phyloP scores from a whole-genome alignment of 176 grass and related monocot genomes.

The Aegilops tauschii region DNA sequence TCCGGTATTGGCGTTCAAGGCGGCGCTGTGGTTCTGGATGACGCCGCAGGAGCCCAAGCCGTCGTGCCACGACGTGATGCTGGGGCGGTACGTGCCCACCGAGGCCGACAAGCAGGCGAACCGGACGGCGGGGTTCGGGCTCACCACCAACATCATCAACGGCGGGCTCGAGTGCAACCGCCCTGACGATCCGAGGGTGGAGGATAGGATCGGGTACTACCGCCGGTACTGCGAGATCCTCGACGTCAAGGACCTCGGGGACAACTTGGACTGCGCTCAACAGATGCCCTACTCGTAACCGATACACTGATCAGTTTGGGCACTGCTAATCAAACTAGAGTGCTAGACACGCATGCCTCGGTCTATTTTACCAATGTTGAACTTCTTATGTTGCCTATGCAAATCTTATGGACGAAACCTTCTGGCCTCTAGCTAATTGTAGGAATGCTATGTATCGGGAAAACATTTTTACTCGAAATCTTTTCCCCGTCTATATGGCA shows the following conservation, averaged over 20 bases:
- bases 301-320: not conserved
- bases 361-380: not conserved
- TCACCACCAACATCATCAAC: constrained; percentile 86
- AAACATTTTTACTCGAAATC: too few species aligned
- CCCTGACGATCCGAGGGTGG: not conserved
- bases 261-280: constrained; percentile 62
- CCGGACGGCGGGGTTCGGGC: constrained; percentile 56
- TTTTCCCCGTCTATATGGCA: too few species aligned
- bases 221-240: constrained; percentile 41
- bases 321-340: too few species aligned
- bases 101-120: constrained; percentile 31
- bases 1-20: constrained; percentile 46
- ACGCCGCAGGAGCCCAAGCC: constrained; percentile 63
- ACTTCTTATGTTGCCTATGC: not conserved
- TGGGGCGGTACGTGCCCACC: constrained; percentile 40
- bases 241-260: constrained; percentile 31
- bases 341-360: not conserved
- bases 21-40: constrained; percentile 91
- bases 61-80: constrained; percentile 83
- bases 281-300: constrained; percentile 48
- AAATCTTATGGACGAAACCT: not conserved
- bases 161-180: constrained; percentile 67
- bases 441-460: not conserved
- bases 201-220: constrained; percentile 65
- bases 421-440: not conserved